Percentiles rank a stretch among this genome's conserved stretches.
Evolutionary conservation across 202 grass and related monocot genomes (phyloP).

Genomic region (Saccharum hybrid): DNA sequence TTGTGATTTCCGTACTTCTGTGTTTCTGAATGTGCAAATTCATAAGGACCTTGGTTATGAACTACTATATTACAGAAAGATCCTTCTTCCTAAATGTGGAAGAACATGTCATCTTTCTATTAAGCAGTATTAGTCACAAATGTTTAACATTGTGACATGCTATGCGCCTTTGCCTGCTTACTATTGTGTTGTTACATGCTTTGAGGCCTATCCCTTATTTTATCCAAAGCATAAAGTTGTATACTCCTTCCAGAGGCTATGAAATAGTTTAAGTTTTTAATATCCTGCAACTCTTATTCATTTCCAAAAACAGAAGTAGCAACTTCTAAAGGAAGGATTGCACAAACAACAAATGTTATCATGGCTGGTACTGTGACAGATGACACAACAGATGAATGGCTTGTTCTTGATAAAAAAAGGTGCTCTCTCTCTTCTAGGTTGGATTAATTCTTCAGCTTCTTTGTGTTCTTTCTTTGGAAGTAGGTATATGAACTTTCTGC

Average conservation of each 20-base stretch:
- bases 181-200: neutral
- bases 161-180: neutral
- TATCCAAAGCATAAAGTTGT: neutral
- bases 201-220: neutral
- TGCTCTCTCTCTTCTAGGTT: slow-evolving; percentile 26
- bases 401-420: slow-evolving; percentile 82
- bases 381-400: slow-evolving; percentile 78
- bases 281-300: slow-evolving; percentile 5
- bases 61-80: neutral
- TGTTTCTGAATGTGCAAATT: neutral
- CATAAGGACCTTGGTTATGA: no score
- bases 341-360: slow-evolving; percentile 76
- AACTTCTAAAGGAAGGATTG: slow-evolving; percentile 71
- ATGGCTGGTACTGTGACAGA: slow-evolving; percentile 79
- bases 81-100: neutral
- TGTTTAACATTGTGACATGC: neutral
- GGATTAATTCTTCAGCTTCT: neutral
- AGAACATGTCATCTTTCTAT: neutral
- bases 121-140: neutral
- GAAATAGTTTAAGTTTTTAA: neutral
- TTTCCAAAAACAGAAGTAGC: slow-evolving; percentile 67
- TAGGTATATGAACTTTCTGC: neutral
- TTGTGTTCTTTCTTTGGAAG: neutral
- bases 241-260: neutral
- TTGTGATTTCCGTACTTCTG: neutral